These are phyloP conservation scores for Lepidium africanum DNA, from an alignment of 345 rosid species.

Conservation along the genomic window DNA sequence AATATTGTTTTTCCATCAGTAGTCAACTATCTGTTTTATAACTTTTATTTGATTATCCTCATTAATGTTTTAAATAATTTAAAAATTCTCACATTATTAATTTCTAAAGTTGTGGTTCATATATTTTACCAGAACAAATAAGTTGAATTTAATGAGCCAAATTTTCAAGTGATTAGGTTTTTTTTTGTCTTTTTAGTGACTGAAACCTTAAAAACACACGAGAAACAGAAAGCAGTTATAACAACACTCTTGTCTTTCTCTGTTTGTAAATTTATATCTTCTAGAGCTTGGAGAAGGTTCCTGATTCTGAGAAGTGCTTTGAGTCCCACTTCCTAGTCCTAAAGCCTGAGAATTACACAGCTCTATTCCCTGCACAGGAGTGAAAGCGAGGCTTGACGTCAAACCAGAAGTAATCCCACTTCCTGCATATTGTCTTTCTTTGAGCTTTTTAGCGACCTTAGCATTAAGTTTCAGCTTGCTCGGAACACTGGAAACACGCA, in stretches of 20 bases:
- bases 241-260: neutral
- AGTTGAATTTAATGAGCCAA: neutral
- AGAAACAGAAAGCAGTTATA: too few species aligned
- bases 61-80: too few species aligned
- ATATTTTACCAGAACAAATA: neutral
- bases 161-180: neutral
- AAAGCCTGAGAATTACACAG: conserved; percentile 65
- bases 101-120: too few species aligned
- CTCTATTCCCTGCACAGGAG: conserved; percentile 85
- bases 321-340: conserved; percentile 57
- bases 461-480: conserved; percentile 80
- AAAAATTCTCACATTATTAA: too few species aligned
- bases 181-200: too few species aligned
- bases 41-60: neutral
- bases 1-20: neutral
- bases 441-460: conserved; percentile 78
- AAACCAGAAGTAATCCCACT: conserved; percentile 56
- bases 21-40: neutral
- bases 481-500: conserved; percentile 64
- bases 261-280: conserved; percentile 26
- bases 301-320: conserved; percentile 75
- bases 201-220: too few species aligned
- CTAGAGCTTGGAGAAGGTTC: conserved; percentile 62
- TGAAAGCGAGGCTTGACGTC: conserved; percentile 76
- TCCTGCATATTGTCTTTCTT: conserved; percentile 58